Conservation (phyloP, 352 stramenopile species). For the Phytophthora palmivora region DNA sequence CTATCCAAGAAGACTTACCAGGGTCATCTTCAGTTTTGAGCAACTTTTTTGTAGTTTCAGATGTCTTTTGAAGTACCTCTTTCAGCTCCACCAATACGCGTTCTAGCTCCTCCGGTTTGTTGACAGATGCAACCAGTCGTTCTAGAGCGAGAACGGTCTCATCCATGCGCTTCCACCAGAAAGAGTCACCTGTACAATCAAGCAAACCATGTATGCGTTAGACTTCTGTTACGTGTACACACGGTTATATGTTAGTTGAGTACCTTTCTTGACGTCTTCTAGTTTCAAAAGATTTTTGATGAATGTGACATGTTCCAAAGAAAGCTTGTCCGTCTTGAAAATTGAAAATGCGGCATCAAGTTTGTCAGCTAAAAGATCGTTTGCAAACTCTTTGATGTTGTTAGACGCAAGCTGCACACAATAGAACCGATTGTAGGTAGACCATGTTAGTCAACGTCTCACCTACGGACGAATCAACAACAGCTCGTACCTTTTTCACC, state of each 20-base stretch:
- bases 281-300: constrained; percentile 64
- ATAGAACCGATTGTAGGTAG: background rate
- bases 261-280: constrained; percentile 53
- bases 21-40: constrained; percentile 14
- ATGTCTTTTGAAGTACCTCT: constrained; percentile 47
- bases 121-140: constrained; percentile 48
- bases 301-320: constrained; percentile 56
- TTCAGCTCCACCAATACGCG: constrained; percentile 60
- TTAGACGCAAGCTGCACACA: constrained; percentile 44
- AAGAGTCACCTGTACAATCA: constrained; percentile 35
- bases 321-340: constrained; percentile 67
- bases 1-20: constrained; percentile 16
- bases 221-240: background rate
- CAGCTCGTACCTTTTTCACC: constrained; percentile 45
- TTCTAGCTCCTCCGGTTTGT: constrained; percentile 68
- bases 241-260: background rate
- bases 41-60: constrained; percentile 17
- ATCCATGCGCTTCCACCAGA: constrained; percentile 68
- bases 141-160: constrained; percentile 59
- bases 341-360: constrained; percentile 58
- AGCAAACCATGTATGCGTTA: background rate
- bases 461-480: background rate
- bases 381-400: constrained; percentile 63
- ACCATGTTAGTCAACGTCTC: background rate
- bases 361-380: constrained; percentile 57